Evolutionary conservation across 202 grass and related monocot genomes (phyloP), one percentile per base, ranked within the genome.

Genomic region (Brachypodium distachyon): DNA sequence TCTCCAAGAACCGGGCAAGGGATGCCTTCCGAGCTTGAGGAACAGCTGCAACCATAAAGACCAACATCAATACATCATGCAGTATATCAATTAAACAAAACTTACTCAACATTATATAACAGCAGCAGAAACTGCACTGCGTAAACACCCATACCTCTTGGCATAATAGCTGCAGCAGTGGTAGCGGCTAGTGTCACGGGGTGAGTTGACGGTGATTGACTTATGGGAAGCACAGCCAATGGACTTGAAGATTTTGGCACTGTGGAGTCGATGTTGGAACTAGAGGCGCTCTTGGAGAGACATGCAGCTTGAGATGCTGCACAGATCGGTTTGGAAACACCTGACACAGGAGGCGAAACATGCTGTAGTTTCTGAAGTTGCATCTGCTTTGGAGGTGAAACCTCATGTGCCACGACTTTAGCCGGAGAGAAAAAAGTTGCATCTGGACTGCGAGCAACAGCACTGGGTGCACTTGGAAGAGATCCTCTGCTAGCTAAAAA

Each of bases 1-100:
- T 94, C 61, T 94, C 92, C 80, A 94, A 78, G 72, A 94, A 94
- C 51, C 92, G 85, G 54, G 82, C 88, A 69, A 94, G 71, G n/a
- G 91, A 94, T 1, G 88, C 88, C 79, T 94, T 94, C 38, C 91
- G 81, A 54, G 91, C 91, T 81, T 94, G 91, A 73, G 91, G 91
- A 0, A 94, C 91, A 78, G 88, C 91, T 94, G 85, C 39, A 84
- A 81, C 49, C 0, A 62, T 83, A 44, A 81, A 23, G 2, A 64
- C n/a, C 29, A 21, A n/a, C 56, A 25, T 69, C 29, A 19, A 6
- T 58, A 42, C 46, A 84, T 25, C 65, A 74, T 73, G 46, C 12
- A 12, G 43, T 44, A 27, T 43, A 83, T 58, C 2, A 68, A 62
- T 78, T 73, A 17, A 70, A 62, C 17, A n/a, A 25, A 27, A 75